Percentiles rank a stretch among this genome's conserved stretches.
Evolutionary conservation across 768 basidiomycete genomes (phyloP).

Genomic region (Mycena kentingensis): DNA sequence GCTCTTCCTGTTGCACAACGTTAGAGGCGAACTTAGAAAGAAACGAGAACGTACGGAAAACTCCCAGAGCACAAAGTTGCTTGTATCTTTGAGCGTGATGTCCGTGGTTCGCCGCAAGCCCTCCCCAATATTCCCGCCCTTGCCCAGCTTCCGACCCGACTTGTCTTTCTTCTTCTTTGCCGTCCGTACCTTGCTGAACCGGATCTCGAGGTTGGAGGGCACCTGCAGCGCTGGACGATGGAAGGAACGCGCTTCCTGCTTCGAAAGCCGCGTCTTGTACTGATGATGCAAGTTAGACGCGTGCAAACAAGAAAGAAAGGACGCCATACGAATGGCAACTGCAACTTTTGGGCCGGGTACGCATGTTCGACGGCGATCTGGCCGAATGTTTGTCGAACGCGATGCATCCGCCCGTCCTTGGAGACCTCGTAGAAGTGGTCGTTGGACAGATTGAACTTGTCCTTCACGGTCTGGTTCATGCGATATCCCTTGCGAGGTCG

Average conservation of each 20-base stretch:
- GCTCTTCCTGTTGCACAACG: conserved; percentile 73
- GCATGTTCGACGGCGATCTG: conserved; percentile 96
- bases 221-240: conserved; percentile 94
- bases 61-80: conserved; percentile 92
- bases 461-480: conserved; percentile 62
- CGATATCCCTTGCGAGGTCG: conserved; percentile 70
- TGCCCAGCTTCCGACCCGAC: conserved; percentile 85
- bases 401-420: conserved; percentile 84
- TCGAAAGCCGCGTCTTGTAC: conserved; percentile 94
- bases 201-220: conserved; percentile 85
- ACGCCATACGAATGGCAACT: conserved; percentile 92
- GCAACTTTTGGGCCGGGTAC: conserved; percentile 91
- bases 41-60: conserved; percentile 93
- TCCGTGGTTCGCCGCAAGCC: conserved; percentile 82
- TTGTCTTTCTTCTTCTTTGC: conserved; percentile 97
- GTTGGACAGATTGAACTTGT: conserved; percentile 96
- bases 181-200: conserved; percentile 88
- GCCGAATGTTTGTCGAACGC: conserved; percentile 96
- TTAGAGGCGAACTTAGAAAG: conserved; percentile 9
- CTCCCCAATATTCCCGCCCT: conserved; percentile 86
- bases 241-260: conserved; percentile 93
- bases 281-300: conserved; percentile 34
- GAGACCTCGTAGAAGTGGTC: conserved; percentile 94
- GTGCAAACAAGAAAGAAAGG: conserved; percentile 5
- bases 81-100: conserved; percentile 88